Percentiles rank a stretch among this genome's conserved stretches.
phyloP scores from a whole-genome alignment of 306 rosid species.

The Quercus engelmannii region DNA sequence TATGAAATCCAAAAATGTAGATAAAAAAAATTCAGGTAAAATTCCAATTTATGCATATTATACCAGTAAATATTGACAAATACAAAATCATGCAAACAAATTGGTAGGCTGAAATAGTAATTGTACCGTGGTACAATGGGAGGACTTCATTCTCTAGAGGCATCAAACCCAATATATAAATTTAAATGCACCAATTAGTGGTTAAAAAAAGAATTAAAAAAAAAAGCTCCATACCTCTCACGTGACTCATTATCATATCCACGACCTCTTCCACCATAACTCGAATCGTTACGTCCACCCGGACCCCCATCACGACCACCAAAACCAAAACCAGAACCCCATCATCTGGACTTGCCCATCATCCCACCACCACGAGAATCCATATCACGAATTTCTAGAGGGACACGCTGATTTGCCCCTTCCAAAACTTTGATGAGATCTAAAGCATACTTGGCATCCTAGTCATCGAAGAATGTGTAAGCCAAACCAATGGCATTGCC shows the following conservation, averaged over 20 bases:
- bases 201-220: neutral
- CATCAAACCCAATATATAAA: neutral
- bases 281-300: slow-evolving; percentile 60
- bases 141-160: neutral
- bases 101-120: neutral
- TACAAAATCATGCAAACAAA: neutral
- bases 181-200: neutral
- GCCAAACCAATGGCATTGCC: slow-evolving; percentile 95
- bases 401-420: slow-evolving; percentile 92
- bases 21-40: neutral
- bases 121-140: neutral
- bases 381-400: slow-evolving; percentile 77
- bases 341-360: slow-evolving; percentile 71
- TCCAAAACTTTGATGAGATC: slow-evolving; percentile 93
- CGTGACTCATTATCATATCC: slow-evolving; percentile 50
- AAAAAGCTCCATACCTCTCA: slow-evolving; percentile 51
- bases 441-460: slow-evolving; percentile 86
- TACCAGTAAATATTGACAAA: neutral
- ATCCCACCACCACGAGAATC: slow-evolving; percentile 92
- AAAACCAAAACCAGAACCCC: slow-evolving; percentile 51
- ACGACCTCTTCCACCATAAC: slow-evolving; percentile 65
- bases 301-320: slow-evolving; percentile 62
- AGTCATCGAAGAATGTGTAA: slow-evolving; percentile 88
- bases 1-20: neutral
- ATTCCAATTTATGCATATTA: neutral